Percentiles rank a stretch among this genome's conserved stretches.
Conservation (phyloP, 2,329 filamentous ascomycete species). For the Fusarium sp. region DNA sequence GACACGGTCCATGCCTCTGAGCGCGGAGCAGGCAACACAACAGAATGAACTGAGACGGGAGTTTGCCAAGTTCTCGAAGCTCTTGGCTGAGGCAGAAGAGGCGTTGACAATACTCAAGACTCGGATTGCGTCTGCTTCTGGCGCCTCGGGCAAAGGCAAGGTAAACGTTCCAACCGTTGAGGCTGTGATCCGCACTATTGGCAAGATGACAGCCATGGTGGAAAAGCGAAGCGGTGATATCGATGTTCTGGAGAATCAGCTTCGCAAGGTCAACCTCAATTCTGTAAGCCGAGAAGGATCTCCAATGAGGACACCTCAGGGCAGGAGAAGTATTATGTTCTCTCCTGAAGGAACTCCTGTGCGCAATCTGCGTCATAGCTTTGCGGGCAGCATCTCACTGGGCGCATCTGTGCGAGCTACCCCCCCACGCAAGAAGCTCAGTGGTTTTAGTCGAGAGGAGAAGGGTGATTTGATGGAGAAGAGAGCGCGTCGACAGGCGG, state of each 20-base stretch:
- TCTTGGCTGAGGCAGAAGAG: constrained; percentile 85
- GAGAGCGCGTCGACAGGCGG: constrained; percentile 66
- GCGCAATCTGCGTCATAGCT: constrained; percentile 59
- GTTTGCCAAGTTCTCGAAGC: constrained; percentile 81
- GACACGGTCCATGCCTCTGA: constrained; percentile 80
- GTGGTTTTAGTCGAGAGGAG: constrained; percentile 72
- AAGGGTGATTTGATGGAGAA: constrained; percentile 70
- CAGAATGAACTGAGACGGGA: constrained; percentile 86
- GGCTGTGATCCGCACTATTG: constrained; percentile 90
- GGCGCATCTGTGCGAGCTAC: constrained; percentile 58
- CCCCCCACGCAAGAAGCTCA: constrained; percentile 73
- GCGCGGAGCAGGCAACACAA: constrained; percentile 85
- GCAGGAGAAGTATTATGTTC: constrained; percentile 56
- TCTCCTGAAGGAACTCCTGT: constrained; percentile 63
- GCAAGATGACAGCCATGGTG: constrained; percentile 92
- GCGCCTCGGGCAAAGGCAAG: constrained; percentile 62
- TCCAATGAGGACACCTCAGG: constrained; percentile 59
- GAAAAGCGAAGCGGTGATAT: constrained; percentile 93
- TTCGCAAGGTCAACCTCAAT: constrained; percentile 78
- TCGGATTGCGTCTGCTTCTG: constrained; percentile 75
- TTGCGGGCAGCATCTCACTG: constrained; percentile 59
- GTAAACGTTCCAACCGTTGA: constrained; percentile 85
- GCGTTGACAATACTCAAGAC: constrained; percentile 84
- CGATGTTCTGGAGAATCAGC: constrained; percentile 88
- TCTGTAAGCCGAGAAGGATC: constrained; percentile 62